These are phyloP conservation scores for Sugiyamaella boreocaroliniensis DNA, from an alignment of 805 yeast genomes.

Conservation along the genomic window DNA sequence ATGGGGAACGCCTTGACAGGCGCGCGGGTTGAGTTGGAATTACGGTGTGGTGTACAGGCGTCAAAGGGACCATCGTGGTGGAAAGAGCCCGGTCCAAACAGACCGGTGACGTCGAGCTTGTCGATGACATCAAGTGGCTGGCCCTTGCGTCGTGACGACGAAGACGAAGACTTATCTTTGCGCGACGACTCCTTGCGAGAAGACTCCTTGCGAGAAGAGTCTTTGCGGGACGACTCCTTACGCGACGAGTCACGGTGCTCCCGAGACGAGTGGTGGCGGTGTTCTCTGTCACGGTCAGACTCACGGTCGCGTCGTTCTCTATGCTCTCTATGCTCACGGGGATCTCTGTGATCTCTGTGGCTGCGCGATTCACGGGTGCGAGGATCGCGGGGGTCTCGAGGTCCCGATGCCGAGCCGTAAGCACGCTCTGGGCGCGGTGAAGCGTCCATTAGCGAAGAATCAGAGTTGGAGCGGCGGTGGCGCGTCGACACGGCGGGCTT, in stretches of 20 bases:
- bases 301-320: background rate
- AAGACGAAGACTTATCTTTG: background rate
- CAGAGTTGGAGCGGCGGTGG: slow-evolving; percentile 24
- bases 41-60: slow-evolving; percentile 95
- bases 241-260: slow-evolving; percentile 5
- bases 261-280: slow-evolving; percentile 21
- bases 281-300: slow-evolving; percentile 17
- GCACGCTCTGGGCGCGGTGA: slow-evolving; percentile 3
- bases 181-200: background rate
- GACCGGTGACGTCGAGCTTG: slow-evolving; percentile 90
- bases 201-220: background rate
- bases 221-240: background rate
- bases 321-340: slow-evolving; percentile 1
- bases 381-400: background rate
- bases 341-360: background rate
- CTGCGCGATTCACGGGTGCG: background rate
- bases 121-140: slow-evolving; percentile 85
- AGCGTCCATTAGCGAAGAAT: slow-evolving; percentile 20
- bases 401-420: background rate
- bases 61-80: slow-evolving; percentile 99
- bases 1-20: slow-evolving; percentile 95
- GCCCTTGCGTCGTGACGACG: slow-evolving; percentile 7
- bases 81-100: slow-evolving; percentile 87
- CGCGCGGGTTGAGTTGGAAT: slow-evolving; percentile 60
- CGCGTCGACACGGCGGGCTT: slow-evolving; percentile 34